Percentiles rank a stretch among this genome's conserved stretches.
Conservation (phyloP, 1,284 basidiomycete species). For the Peniophora sp. region DNA sequence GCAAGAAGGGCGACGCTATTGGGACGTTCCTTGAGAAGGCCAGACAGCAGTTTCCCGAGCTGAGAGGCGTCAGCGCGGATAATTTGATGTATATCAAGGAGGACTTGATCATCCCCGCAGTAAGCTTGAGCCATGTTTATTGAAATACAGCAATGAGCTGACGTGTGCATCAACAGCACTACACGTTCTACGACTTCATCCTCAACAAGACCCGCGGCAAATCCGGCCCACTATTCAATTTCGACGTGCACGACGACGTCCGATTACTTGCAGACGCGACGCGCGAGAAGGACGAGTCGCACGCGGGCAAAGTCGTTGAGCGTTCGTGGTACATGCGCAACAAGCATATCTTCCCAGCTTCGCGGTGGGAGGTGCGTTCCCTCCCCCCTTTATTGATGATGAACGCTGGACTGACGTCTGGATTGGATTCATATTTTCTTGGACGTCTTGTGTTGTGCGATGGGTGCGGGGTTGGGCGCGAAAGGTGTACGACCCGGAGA, state of each 20-base stretch:
- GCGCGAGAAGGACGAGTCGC: constrained; percentile 96
- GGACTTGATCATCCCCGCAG: constrained; percentile 81
- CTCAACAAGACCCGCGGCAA: constrained; percentile 97
- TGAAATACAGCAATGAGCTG: not conserved
- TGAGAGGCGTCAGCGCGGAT: constrained; percentile 85
- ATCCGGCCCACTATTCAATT: constrained; percentile 96
- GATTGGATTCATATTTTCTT: not conserved
- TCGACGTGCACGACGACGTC: constrained; percentile 98
- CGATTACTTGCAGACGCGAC: constrained; percentile 93
- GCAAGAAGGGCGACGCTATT: constrained; percentile 96
- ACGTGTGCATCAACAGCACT: constrained; percentile 55
- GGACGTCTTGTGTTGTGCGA: constrained; percentile 1
- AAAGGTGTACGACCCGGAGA: constrained; percentile 87
- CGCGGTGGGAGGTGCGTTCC: constrained; percentile 78
- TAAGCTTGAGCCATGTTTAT: constrained; percentile 57
- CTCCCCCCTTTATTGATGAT: not conserved
- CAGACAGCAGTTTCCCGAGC: constrained; percentile 85
- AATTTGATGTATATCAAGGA: constrained; percentile 99
- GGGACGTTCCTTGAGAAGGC: constrained; percentile 89
- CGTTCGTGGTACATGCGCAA: constrained; percentile 93
- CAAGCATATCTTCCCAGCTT: constrained; percentile 97
- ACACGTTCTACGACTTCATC: constrained; percentile 98
- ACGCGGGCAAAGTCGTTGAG: constrained; percentile 98
- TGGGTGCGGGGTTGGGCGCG: not conserved
- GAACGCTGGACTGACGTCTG: not conserved